phyloP scores from a whole-genome alignment of 2,329 filamentous ascomycete genomes.

The Sarocladium kiliense region DNA sequence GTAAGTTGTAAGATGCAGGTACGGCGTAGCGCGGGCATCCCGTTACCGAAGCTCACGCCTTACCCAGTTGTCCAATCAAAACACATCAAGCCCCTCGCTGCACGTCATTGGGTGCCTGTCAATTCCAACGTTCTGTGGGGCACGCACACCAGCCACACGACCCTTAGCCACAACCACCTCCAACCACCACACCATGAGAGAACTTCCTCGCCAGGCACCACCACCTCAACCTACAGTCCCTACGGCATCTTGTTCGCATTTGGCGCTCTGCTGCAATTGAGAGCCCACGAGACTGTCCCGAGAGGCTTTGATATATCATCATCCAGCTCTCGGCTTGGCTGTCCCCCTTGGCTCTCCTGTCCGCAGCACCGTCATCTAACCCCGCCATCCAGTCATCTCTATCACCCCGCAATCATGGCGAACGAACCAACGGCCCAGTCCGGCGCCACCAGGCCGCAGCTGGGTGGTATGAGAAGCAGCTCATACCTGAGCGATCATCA shows the following conservation, averaged over 20 bases:
- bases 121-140: neutral
- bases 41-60: no score
- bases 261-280: neutral
- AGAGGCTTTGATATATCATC: neutral
- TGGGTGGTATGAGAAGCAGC: conserved; percentile 48
- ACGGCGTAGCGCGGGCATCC: no score
- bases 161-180: neutral
- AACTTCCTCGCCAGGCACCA: neutral
- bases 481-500: conserved; percentile 60
- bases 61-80: no score
- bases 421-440: neutral
- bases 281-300: neutral
- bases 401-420: conserved; percentile 9
- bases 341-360: neutral
- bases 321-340: no score
- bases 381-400: neutral
- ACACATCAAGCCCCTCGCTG: neutral
- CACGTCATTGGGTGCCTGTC: conserved; percentile 8
- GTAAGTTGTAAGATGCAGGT: neutral
- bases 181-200: neutral
- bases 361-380: neutral
- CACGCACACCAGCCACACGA: conserved; percentile 2
- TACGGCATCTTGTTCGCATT: neutral
- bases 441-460: neutral
- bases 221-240: neutral